These are phyloP conservation scores for Phoma herbarum DNA, from an alignment of 2,329 filamentous ascomycete species.

Conservation along the genomic window DNA sequence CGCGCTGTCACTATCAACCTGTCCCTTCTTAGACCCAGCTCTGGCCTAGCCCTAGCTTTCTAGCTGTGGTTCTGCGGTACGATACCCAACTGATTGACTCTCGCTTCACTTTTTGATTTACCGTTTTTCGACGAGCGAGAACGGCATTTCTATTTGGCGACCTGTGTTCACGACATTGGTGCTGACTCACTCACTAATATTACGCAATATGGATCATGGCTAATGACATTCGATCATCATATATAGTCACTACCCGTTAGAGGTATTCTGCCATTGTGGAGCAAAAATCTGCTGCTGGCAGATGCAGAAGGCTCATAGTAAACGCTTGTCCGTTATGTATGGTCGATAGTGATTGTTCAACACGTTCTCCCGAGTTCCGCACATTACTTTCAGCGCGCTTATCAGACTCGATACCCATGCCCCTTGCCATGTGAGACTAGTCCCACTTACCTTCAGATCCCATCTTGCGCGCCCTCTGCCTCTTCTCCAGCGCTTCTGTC, in stretches of 20 bases:
- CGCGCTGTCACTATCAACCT: not conserved
- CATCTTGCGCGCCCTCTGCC: conserved; percentile 31
- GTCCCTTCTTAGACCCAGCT: not conserved
- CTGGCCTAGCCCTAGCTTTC: conserved; percentile 4
- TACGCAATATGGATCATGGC: conserved; percentile 27
- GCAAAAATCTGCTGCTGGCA: not conserved
- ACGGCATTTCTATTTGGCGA: conserved; percentile 20
- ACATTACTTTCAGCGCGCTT: not conserved
- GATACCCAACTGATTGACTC: conserved; percentile 19
- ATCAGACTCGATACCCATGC: no score
- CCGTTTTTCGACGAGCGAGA: conserved; percentile 25
- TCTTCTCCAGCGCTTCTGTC: conserved; percentile 32
- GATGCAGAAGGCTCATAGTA: conserved; percentile 1
- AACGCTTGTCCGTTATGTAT: conserved; percentile 13
- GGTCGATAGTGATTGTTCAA: conserved; percentile 8
- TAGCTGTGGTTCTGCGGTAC: conserved; percentile 9
- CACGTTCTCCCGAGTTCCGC: not conserved
- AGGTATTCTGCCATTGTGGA: conserved; percentile 10
- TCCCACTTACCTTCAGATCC: conserved; percentile 31
- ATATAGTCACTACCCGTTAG: conserved; percentile 20
- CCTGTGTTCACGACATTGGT: conserved; percentile 1
- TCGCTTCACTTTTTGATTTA: conserved; percentile 37
- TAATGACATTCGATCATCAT: conserved; percentile 14
- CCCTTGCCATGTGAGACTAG: no score
- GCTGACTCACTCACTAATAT: conserved; percentile 6